Evolutionary conservation across 2,329 filamentous ascomycete species (phyloP), one percentile per base, ranked within the genome.

Genomic region (Colletotrichum tamarilloi): DNA sequence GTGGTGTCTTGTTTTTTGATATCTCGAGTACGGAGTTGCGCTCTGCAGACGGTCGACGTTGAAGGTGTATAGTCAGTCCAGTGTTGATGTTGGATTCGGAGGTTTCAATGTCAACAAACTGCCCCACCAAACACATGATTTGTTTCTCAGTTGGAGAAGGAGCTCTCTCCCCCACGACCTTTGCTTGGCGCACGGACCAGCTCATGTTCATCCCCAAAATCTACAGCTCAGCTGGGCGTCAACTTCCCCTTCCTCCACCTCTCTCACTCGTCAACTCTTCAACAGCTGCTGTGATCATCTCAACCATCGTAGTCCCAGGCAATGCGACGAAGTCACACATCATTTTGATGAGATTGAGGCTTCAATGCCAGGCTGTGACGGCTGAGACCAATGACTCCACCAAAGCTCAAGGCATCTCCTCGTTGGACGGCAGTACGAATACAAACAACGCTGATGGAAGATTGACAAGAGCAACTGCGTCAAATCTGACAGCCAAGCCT

Each of bases 71-170:
- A 26, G 26, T 26, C 26, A 26, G 32, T 35, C 11, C 32, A 35
- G 11, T 35, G 30, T 59, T 59, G 58, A 16, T 63, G n/a, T 52
- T 53, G 46, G 3, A 49, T 49, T 62, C 42, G 49, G 28, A 53
- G 53, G 59, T 22, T 68, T 12, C 53, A 72, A 53, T 73, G 67
- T 73, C 70, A 66, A 73, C 71, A 71, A 73, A 52, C 7, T 65
- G 38, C 71, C 71, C 71, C 71, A 71, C 67, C 67, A 73, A 73
- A 52, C 55, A 62, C 56, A 28, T 62, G 28, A 49, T 32, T 9
- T 46, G 52, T 52, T 52, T 42, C 14, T 1, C 35, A 38, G 35
- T 38, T 62, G 46, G 28, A 63, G 28, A 24, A 63, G 22, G 42
- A 32, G 60, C 26, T n/a, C 2, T 16, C 26, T 46, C 16, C 7